A percentile compares a stretch with the other conserved stretches of the same genome.
Evolutionary conservation across 1,284 basidiomycete species (phyloP).

Genomic region (Leccinum ambiguum): DNA sequence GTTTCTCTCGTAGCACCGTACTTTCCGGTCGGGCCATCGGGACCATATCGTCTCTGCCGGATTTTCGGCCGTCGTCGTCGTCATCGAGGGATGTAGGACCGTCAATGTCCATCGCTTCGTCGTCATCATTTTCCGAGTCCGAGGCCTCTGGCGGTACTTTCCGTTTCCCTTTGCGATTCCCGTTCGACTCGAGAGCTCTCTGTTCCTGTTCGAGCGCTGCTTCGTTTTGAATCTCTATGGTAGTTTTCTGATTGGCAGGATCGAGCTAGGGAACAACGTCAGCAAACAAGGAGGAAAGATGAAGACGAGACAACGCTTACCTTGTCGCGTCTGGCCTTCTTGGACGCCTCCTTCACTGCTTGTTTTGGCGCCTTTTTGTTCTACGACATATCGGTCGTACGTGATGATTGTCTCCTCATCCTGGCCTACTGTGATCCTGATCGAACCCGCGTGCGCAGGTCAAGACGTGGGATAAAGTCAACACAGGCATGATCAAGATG

Average conservation of each 20-base stretch:
- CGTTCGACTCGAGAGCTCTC: constrained; percentile 17
- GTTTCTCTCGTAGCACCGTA: constrained; percentile 72
- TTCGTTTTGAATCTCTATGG: constrained; percentile 74
- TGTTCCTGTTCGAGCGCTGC: constrained; percentile 28
- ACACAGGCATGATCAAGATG: constrained; percentile 99
- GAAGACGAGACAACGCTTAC: constrained; percentile 37
- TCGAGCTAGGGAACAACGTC: constrained; percentile 62
- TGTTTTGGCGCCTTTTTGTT: constrained; percentile 81
- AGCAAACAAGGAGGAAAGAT: neutral
- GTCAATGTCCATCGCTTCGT: constrained; percentile 23
- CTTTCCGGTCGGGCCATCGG: constrained; percentile 71
- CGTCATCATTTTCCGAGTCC: neutral
- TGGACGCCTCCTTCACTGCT: constrained; percentile 82
- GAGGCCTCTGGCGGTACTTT: constrained; percentile 31
- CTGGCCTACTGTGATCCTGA: neutral
- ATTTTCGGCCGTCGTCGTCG: constrained; percentile 18
- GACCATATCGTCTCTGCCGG: constrained; percentile 37
- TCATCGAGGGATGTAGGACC: constrained; percentile 32
- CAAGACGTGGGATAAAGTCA: constrained; percentile 97
- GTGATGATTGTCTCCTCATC: constrained; percentile 18
- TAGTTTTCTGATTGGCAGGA: constrained; percentile 83
- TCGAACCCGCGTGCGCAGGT: constrained; percentile 47
- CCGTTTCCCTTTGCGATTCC: constrained; percentile 45
- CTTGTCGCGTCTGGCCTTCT: constrained; percentile 84
- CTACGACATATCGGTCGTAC: constrained; percentile 93